These are phyloP conservation scores for Rhizodiscina lignyota DNA, from an alignment of 495 filamentous ascomycete genomes.

Conservation along the genomic window DNA sequence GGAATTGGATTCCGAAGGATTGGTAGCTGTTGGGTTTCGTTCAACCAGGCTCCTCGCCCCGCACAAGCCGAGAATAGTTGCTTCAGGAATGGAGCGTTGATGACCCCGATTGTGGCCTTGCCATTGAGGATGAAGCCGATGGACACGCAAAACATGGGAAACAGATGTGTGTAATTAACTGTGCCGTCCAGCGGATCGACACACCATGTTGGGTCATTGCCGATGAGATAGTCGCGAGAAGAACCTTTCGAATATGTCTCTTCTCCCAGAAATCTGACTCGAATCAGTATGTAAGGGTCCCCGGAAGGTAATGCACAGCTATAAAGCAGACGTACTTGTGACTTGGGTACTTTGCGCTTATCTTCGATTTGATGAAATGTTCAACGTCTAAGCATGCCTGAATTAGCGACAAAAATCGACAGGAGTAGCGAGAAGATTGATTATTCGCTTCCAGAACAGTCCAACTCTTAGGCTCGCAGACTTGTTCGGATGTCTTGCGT, in stretches of 20 bases:
- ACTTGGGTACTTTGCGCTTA: slow-evolving; percentile 36
- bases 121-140: slow-evolving; percentile 43
- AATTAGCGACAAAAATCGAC: no score
- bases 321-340: slow-evolving; percentile 33
- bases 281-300: no score
- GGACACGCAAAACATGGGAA: slow-evolving; percentile 58
- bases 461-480: no score
- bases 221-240: slow-evolving; percentile 44
- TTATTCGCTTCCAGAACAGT: no score
- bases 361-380: slow-evolving; percentile 39
- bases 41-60: slow-evolving; percentile 48
- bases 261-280: slow-evolving; percentile 60
- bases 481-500: no score
- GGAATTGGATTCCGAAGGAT: slow-evolving; percentile 39
- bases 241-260: slow-evolving; percentile 46
- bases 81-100: slow-evolving; percentile 46
- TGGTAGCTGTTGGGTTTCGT: slow-evolving; percentile 40
- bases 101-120: slow-evolving; percentile 42
- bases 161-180: slow-evolving; percentile 56
- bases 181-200: slow-evolving; percentile 56
- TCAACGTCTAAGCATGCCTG: slow-evolving; percentile 53
- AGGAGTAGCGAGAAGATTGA: no score
- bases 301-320: slow-evolving; percentile 1
- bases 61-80: slow-evolving; percentile 46
- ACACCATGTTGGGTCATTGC: slow-evolving; percentile 46